phyloP scores from a whole-genome alignment of 345 rosid genomes.

The Ailanthus altissimus region DNA sequence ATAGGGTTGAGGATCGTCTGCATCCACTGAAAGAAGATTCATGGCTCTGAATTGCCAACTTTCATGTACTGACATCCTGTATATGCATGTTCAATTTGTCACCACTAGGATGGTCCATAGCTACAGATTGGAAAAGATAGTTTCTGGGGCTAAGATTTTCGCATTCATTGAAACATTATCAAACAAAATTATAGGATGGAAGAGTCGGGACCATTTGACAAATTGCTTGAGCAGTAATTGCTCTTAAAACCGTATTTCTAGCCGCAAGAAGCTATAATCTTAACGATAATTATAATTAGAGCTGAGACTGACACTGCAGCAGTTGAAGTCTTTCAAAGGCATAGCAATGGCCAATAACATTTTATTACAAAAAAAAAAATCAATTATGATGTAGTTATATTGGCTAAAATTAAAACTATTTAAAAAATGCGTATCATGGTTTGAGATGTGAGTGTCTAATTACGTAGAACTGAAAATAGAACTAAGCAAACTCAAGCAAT shows the following conservation, averaged over 20 bases:
- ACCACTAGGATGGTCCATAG: neutral
- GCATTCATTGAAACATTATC: neutral
- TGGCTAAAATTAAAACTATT: too few species aligned
- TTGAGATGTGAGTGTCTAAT: too few species aligned
- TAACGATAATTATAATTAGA: too few species aligned
- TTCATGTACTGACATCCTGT: neutral
- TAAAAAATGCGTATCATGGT: too few species aligned
- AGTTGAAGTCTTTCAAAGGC: neutral
- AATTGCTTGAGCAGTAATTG: neutral
- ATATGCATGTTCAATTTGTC: neutral
- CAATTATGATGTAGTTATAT: too few species aligned
- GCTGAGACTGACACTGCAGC: neutral
- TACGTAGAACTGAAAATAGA: too few species aligned
- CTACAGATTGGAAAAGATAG: neutral
- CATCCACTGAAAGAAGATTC: neutral
- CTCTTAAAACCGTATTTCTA: neutral
- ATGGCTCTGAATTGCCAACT: conserved; percentile 6
- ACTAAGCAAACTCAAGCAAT: too few species aligned
- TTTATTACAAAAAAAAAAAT: too few species aligned
- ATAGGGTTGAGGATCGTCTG: neutral
- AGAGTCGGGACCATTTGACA: neutral
- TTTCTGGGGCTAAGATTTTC: neutral
- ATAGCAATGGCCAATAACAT: neutral
- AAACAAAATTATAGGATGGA: neutral
- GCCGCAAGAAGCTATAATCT: too few species aligned